These are phyloP conservation scores for Cadophora luteo-olivacea DNA, from an alignment of 2,329 filamentous ascomycete genomes.

Conservation along the genomic window DNA sequence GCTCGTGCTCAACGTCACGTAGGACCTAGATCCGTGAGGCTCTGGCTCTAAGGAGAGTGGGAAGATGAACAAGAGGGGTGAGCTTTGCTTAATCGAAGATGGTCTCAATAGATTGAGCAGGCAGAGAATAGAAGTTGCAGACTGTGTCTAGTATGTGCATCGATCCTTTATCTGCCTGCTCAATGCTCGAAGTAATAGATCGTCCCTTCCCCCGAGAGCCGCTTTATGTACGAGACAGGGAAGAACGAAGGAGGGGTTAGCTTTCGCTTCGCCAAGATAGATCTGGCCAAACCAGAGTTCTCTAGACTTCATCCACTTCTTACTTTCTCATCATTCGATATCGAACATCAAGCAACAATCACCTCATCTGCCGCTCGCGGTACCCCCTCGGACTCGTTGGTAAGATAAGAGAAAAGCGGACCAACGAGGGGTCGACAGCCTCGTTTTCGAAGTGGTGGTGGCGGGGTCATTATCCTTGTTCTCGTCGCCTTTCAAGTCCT, in stretches of 20 bases:
- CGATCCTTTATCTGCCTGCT: no score
- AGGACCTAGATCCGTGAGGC: background rate
- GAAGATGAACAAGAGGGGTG: background rate
- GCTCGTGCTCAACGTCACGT: no score
- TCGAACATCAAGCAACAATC: background rate
- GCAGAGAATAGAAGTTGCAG: no score
- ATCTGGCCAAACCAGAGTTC: no score
- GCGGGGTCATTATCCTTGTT: constrained; percentile 3
- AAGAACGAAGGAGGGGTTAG: background rate
- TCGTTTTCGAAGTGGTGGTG: background rate
- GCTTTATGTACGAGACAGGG: background rate
- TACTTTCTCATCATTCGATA: background rate
- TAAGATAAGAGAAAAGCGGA: background rate
- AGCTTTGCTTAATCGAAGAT: background rate
- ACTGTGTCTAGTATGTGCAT: no score
- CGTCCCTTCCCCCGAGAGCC: background rate
- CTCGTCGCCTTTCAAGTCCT: background rate
- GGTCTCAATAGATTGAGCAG: background rate
- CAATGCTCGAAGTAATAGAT: background rate
- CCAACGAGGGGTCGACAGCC: background rate
- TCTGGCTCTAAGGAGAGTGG: background rate
- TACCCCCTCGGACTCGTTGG: background rate
- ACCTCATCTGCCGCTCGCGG: background rate
- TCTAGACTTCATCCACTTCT: background rate
- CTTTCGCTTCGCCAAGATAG: background rate